Conservation (phyloP, 371 early-diverging fungal species). For the Rhizopus arrhizus region DNA sequence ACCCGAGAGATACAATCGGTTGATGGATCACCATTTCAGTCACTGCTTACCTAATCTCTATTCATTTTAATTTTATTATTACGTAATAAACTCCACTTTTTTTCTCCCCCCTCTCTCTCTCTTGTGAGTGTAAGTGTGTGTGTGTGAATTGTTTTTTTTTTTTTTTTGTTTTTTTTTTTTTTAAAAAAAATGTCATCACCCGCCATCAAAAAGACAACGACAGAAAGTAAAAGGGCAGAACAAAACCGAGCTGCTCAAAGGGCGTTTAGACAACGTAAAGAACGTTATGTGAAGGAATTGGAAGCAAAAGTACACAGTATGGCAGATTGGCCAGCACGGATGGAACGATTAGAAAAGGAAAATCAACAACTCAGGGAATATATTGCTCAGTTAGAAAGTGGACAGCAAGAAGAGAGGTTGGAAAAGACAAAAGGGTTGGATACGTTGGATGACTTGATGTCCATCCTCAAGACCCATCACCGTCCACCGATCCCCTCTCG, state of each 20-base stretch:
- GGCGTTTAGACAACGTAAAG: constrained; percentile 75
- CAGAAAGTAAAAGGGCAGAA: constrained; percentile 52
- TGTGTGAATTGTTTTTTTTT: neutral
- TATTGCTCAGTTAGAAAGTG: constrained; percentile 27
- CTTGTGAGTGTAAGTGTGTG: too few relatives aligned
- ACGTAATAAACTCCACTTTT: constrained; percentile 10
- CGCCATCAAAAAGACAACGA: constrained; percentile 20
- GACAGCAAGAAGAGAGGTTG: constrained; percentile 1
- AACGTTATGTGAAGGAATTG: constrained; percentile 67
- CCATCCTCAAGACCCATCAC: constrained; percentile 27
- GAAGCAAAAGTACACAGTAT: constrained; percentile 58
- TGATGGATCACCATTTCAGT: constrained; percentile 28
- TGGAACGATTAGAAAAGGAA: constrained; percentile 38
- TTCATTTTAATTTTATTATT: neutral
- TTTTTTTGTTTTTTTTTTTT: neutral
- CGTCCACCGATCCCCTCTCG: constrained; percentile 25
- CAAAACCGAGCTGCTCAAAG: constrained; percentile 75
- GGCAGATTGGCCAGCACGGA: constrained; percentile 34
- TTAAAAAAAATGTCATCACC: constrained; percentile 16
- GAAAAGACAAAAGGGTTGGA: constrained; percentile 25
- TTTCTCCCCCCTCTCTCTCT: neutral
- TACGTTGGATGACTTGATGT: constrained; percentile 24
- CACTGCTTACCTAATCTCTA: too few relatives aligned
- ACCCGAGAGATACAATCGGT: constrained; percentile 23
- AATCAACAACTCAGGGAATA: constrained; percentile 34